Evolutionary conservation across 1,284 basidiomycete species (phyloP), one percentile per base, ranked within the genome.

Genomic region (Meira nashicola): DNA sequence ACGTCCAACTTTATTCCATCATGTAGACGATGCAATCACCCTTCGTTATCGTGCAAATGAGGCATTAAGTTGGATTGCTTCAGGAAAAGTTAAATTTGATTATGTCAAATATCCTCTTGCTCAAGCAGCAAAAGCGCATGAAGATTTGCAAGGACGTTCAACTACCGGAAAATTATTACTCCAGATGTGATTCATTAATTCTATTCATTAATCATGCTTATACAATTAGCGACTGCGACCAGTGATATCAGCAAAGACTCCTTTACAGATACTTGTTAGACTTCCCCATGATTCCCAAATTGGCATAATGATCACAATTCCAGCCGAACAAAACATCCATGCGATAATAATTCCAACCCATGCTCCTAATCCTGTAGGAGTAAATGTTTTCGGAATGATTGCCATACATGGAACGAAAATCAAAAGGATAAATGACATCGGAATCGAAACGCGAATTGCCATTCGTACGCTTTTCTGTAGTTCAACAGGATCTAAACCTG

Each of bases 231-330:
- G 43, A 14, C 50, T 5, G 3, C 15, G 2, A 11, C 68, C 66
- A 4, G 61, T 57, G 11, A 74, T 10, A 39, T 73, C 73, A 52
- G 59, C 60, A 60, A 85, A 67, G 44, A 90, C 81, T 3, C 89
- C 89, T 50, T 75, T 78, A 12, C 70, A 46, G 54, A 92, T 88
- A 71, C 84, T 79, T 3, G 37, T 49, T 33, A 93, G 73, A 1
- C 87, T 88, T 4, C 73, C 80, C 48, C 89, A 81, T 62, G 88
- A 90, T 82, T 95, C 92, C 80, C 83, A 92, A 2, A 92, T 79
- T 17, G 91, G 91, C 72, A 89, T 89, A n/a, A 92, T 50, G 11
- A 92, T 88, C 25, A 92, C 88, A 15, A 85, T 82, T 4, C 66
- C 23, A 4, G 83, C 15, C 1, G 86, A 82, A 28, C 17, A 23